A percentile compares a stretch with the other conserved stretches of the same genome.
These are phyloP conservation scores for Didymella pomorum DNA, from an alignment of 2,329 filamentous ascomycete genomes.

Conservation along the genomic window DNA sequence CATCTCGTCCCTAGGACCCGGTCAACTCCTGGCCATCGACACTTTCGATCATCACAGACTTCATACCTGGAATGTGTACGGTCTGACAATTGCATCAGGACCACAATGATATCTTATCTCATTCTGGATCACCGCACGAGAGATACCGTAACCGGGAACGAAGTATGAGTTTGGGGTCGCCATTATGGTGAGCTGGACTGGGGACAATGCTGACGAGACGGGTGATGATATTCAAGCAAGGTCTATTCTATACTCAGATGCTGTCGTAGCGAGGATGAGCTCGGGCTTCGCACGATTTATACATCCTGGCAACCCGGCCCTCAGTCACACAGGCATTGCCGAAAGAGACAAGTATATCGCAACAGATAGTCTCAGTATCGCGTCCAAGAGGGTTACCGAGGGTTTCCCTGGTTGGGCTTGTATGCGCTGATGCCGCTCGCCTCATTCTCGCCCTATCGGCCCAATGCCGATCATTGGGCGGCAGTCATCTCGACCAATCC, in stretches of 20 bases:
- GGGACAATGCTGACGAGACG: constrained; percentile 6
- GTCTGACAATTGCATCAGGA: constrained; percentile 53
- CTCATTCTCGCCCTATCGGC: constrained; percentile 42
- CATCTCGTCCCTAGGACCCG: constrained; percentile 50
- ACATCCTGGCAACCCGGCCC: constrained; percentile 21
- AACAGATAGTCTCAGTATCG: constrained; percentile 15
- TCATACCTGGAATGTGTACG: constrained; percentile 53
- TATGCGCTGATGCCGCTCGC: constrained; percentile 41
- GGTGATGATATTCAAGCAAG: constrained; percentile 20
- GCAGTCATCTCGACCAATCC: constrained; percentile 29
- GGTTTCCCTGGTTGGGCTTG: constrained; percentile 33
- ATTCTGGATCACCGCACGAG: constrained; percentile 54
- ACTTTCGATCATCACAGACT: too few species aligned
- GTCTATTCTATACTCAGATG: constrained; percentile 22
- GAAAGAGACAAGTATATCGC: constrained; percentile 23
- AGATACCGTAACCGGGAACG: constrained; percentile 54
- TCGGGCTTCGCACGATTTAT: constrained; percentile 36
- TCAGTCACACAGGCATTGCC: constrained; percentile 17
- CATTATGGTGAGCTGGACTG: constrained; percentile 27
- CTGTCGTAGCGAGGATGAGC: constrained; percentile 25
- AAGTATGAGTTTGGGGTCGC: constrained; percentile 51
- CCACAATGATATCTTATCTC: constrained; percentile 55
- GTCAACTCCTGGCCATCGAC: constrained; percentile 23
- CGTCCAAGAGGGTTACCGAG: constrained; percentile 10
- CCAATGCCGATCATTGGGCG: constrained; percentile 40